Evolutionary conservation across 805 yeast species (phyloP).

Genomic region (Yamadazyma nakazawae): DNA sequence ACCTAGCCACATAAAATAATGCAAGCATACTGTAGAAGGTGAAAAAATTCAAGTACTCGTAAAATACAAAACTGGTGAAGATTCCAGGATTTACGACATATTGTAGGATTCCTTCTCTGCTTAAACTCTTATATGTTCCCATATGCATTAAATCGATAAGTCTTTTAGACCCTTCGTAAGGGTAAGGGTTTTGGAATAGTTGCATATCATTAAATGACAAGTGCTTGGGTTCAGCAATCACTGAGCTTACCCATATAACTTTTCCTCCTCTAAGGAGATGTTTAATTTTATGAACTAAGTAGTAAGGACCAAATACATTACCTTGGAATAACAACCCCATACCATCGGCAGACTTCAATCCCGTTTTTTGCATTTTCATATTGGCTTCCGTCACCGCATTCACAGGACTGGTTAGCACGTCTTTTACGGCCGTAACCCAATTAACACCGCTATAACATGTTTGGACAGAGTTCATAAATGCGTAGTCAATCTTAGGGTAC

Average conservation of each 20-base stretch:
- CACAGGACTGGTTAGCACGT: conserved; percentile 63
- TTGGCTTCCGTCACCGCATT: conserved; percentile 86
- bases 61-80: conserved; percentile 78
- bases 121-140: conserved; percentile 57
- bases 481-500: conserved; percentile 67
- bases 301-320: conserved; percentile 95
- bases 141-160: conserved; percentile 78
- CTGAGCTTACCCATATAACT: conserved; percentile 81
- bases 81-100: conserved; percentile 93
- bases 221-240: conserved; percentile 74
- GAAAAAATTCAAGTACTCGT: conserved; percentile 68
- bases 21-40: conserved; percentile 84
- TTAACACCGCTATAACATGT: conserved; percentile 85
- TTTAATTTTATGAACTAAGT: conserved; percentile 63
- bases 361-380: conserved; percentile 78
- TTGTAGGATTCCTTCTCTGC: conserved; percentile 55
- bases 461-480: conserved; percentile 87
- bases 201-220: conserved; percentile 75
- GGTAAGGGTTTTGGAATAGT: conserved; percentile 54
- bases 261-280: conserved; percentile 58
- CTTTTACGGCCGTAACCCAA: conserved; percentile 74
- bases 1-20: conserved; percentile 79
- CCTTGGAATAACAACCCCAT: conserved; percentile 90
- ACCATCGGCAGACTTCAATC: conserved; percentile 72
- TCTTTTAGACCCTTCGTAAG: conserved; percentile 92